Evolutionary conservation across 345 rosid genomes (phyloP).

Genomic region (Tarenaya hassleriana): DNA sequence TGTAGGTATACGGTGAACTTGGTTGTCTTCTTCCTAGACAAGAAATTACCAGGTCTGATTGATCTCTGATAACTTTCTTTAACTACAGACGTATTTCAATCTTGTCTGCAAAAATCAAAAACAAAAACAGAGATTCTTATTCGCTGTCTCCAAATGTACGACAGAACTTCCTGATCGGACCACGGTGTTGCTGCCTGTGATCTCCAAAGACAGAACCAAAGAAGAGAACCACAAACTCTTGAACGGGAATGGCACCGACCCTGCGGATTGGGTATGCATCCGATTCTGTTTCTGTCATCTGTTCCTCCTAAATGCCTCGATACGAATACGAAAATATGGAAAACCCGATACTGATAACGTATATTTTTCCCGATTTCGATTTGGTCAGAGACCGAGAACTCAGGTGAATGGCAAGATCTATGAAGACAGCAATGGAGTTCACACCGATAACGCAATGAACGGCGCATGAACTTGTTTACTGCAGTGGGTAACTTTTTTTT

Average conservation of each 20-base stretch:
- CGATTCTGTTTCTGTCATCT: background rate
- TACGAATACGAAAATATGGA: background rate
- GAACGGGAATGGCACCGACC: constrained; percentile 69
- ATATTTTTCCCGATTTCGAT: background rate
- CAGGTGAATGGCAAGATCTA: constrained; percentile 71
- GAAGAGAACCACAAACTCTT: constrained; percentile 85
- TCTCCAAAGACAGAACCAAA: constrained; percentile 64
- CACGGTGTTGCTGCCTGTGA: constrained; percentile 54
- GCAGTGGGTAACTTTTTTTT: background rate
- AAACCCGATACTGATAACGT: background rate
- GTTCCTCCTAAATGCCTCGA: too few species aligned
- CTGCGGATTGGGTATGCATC: constrained; percentile 72
- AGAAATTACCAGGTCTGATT: constrained; percentile 83
- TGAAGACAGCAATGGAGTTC: constrained; percentile 56
- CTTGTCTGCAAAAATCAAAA: too few species aligned
- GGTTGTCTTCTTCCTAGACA: constrained; percentile 85
- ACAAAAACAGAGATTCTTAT: too few species aligned
- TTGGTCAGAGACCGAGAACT: constrained; percentile 64
- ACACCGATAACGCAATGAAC: constrained; percentile 46
- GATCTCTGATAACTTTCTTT: too few species aligned
- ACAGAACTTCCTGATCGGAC: constrained; percentile 90
- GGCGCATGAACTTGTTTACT: constrained; percentile 31
- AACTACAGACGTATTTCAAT: too few species aligned
- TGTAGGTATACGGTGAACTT: constrained; percentile 90
- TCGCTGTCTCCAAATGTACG: too few species aligned